Percentiles rank a stretch among this genome's conserved stretches.
These are phyloP conservation scores for Leccinum fallax DNA, from an alignment of 1,284 basidiomycete genomes.

Conservation along the genomic window DNA sequence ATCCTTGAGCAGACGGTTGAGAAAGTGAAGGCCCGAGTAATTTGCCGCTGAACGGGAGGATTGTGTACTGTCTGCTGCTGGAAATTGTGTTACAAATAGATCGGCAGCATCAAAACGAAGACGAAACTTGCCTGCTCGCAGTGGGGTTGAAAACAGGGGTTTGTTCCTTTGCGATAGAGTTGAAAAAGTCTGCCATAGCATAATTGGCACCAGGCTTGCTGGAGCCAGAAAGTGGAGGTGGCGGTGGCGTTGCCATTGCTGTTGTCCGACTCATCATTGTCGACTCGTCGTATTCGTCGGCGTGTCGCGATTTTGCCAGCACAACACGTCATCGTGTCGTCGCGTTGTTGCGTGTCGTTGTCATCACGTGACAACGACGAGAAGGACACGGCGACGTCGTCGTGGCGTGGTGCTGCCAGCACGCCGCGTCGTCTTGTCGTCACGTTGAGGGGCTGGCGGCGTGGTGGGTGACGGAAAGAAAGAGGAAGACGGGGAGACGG, in stretches of 20 bases:
- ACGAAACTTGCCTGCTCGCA: constrained; percentile 50
- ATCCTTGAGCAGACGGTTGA: constrained; percentile 48
- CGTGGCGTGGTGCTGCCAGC: too few species aligned
- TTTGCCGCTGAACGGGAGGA: constrained; percentile 72
- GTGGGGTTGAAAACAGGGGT: constrained; percentile 72
- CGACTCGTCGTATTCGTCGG: too few species aligned
- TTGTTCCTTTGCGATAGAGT: constrained; percentile 87
- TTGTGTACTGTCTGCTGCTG: constrained; percentile 71
- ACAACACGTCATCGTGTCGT: too few species aligned
- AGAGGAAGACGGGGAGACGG: too few species aligned
- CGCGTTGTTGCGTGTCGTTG: too few species aligned
- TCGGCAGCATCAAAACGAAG: not conserved
- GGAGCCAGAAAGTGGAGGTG: constrained; percentile 26
- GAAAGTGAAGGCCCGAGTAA: constrained; percentile 43
- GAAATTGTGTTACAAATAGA: constrained; percentile 37
- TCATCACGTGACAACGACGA: too few species aligned
- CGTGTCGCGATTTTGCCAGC: too few species aligned
- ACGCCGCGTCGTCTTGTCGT: too few species aligned
- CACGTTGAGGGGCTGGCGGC: too few species aligned
- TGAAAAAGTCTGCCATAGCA: constrained; percentile 86
- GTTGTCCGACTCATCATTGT: too few species aligned
- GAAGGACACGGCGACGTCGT: too few species aligned
- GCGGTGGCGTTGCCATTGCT: constrained; percentile 6
- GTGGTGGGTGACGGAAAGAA: too few species aligned
- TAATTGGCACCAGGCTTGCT: constrained; percentile 35